Base-by-base conservation (phyloP, 2,329 filamentous ascomycete genomes). In the Colletotrichum tabaci region DNA sequence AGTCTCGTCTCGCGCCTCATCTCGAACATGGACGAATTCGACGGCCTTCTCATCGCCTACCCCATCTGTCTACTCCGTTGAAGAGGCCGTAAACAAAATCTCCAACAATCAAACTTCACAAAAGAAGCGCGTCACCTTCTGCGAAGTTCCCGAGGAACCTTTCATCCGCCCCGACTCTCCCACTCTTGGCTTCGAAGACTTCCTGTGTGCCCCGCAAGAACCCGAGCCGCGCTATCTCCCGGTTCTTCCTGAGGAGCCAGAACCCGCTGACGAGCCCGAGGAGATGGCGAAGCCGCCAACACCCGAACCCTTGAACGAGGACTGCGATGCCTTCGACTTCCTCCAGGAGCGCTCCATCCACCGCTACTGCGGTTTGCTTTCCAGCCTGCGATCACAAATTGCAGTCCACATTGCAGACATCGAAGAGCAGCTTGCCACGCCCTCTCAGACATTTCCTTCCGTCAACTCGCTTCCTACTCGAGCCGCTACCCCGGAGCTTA, bases 91-190 rank as follows among this genome's bases (percentile, higher is more conserved):
- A 35, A 65, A 50, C 46, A 72, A 65, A 18, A 57, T 49, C 16
- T 55, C 61, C 42, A 49, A 6, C 12, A 61, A 50, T 67, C 49
- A 23, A 56, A 64, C 44, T 26, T 73, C 42, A 60, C 76, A 75
- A 46, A 84, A 82, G 77, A 84, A 84, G 76, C 80, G 80, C 26
- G 82, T 84, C 42, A 80, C 79, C 47, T 85, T 83, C 67, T 77
- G 74, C 46, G 79, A 82, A 30, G 74, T 73, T n/a, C 77, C 77
- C 15, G 74, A 80, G 18, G 82, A 88, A 74, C 86, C 87, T 23
- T 80, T 85, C 42, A 83, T 89, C 71, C 87, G 89, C 10, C 89
- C 88, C 0, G 89, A 91, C 74, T 90, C 88, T 4, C 89, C 89
- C 1, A 91, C 89, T 0, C 84, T 91, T 7, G 89, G 89, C 13